phyloP scores from a whole-genome alignment of 148 eudicot genomes.

The Nyssa sinensis region DNA sequence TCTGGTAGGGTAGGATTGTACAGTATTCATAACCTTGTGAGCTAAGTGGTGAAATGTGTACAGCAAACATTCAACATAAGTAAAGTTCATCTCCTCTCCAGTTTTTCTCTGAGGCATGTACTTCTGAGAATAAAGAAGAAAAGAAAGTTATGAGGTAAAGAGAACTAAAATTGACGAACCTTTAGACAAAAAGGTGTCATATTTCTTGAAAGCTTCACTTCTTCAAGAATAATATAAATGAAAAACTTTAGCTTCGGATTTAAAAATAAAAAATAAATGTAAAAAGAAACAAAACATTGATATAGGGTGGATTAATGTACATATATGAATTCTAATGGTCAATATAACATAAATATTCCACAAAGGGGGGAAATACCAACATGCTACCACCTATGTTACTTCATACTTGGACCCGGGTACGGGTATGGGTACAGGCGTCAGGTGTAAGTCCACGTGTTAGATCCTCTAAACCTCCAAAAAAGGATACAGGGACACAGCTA shows the following conservation, averaged over 20 bases:
- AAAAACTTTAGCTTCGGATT: neutral
- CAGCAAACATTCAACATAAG: slow-evolving; percentile 79
- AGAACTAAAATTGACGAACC: neutral
- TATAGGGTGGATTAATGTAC: neutral
- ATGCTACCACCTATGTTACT: neutral
- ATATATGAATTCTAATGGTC: neutral
- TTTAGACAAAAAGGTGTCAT: neutral
- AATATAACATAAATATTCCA: neutral
- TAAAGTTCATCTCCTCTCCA: slow-evolving; percentile 83
- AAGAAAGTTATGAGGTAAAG: neutral
- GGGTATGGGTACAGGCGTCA: too few species aligned
- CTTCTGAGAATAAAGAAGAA: slow-evolving; percentile 38
- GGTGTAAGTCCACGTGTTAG: too few species aligned
- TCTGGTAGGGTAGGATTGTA: neutral
- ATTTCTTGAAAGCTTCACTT: neutral
- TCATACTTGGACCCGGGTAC: too few species aligned
- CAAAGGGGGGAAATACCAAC: neutral
- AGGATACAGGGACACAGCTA: too few species aligned
- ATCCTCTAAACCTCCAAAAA: too few species aligned
- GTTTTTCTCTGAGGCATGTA: slow-evolving; percentile 83
- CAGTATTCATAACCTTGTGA: slow-evolving; percentile 54
- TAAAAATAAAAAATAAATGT: neutral
- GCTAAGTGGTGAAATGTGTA: slow-evolving; percentile 91
- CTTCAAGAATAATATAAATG: neutral
- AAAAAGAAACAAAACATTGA: neutral